phyloP scores from a whole-genome alignment of 2,329 filamentous ascomycete species.

The Microascus cirrosus region DNA sequence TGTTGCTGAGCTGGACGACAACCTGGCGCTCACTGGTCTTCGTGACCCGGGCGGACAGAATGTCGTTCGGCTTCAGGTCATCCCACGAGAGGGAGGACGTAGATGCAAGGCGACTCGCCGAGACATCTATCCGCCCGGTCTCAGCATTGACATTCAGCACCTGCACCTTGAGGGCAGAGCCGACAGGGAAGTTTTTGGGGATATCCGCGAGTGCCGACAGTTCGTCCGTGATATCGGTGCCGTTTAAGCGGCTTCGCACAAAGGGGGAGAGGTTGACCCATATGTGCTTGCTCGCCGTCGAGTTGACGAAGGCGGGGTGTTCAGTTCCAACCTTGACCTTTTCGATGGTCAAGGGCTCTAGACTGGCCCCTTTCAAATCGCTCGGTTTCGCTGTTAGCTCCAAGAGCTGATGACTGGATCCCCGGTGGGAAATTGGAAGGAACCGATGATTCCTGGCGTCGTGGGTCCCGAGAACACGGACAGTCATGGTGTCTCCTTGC shows the following conservation, averaged over 20 bases:
- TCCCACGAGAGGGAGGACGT: constrained; percentile 45
- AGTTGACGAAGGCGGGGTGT: constrained; percentile 83
- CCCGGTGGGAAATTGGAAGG: constrained; percentile 79
- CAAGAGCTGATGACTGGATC: constrained; percentile 69
- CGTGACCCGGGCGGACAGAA: constrained; percentile 73
- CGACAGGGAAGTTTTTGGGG: constrained; percentile 71
- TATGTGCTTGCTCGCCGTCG: constrained; percentile 64
- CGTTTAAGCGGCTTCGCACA: constrained; percentile 71
- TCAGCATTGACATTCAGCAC: constrained; percentile 64
- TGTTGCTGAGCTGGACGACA: constrained; percentile 74
- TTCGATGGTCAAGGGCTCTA: constrained; percentile 53
- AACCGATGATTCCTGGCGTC: constrained; percentile 86
- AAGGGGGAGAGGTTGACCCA: constrained; percentile 90
- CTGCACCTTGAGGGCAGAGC: constrained; percentile 74
- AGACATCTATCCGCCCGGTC: constrained; percentile 71
- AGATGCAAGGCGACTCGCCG: constrained; percentile 46
- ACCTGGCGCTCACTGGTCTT: constrained; percentile 77
- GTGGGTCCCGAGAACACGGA: constrained; percentile 76
- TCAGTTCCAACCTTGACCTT: constrained; percentile 61
- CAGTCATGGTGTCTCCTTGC: constrained; percentile 57
- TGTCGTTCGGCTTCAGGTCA: constrained; percentile 65
- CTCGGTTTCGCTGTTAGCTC: constrained; percentile 77
- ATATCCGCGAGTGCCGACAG: constrained; percentile 68
- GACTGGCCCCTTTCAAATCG: constrained; percentile 36
- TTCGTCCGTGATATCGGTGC: constrained; percentile 81